Base-by-base conservation (phyloP, 2,329 filamentous ascomycete species). In the Hypocreales sp. region DNA sequence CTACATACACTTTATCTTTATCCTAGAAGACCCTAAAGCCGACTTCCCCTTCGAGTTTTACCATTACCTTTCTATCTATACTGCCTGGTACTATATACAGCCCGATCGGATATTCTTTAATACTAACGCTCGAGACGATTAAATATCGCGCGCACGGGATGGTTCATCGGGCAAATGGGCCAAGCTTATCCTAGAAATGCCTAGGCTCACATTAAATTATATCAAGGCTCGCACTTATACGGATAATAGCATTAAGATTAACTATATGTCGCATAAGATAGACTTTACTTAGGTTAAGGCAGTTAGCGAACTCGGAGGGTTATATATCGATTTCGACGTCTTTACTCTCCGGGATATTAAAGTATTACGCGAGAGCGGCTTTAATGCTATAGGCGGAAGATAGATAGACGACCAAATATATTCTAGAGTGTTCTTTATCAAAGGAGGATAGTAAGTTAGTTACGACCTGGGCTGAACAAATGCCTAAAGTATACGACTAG, bases 181-280 rank as follows among this genome's bases (percentile, higher is more conserved):
- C 7, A 24, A 27, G 22, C 35, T 35, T n/a, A 25, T 47, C 14
- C 35, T 47, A 27, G 28, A 29, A 4, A 22, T 44, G 1, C 41
- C 42, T 7, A 24, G 25, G 7, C 13, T 47, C 2, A 29, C 19
- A 3, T 24, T 44, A 22, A 36, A 39, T 12, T 45, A 72, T 64
- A 12, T 35, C 25, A 8, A 25, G 11, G 24, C 28, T 3, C 40
- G 37, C 7, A 29, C 22, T 6, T 15, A 20, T 4, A 36, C 40
- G 1, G 12, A 11, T n/a, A 38, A 41, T 22, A 38, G 39, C 7
- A 16, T 32, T 6, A 18, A 20, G 11, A 36, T 40, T n/a, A 18
- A 11, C 1, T 23, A 25, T 2, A 29, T 38, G 26, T 33, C 38
- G 24, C 40, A 42, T 29, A 31, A 34, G 26, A 33, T 34, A 2